These are phyloP conservation scores for Aureobasidium mangrovei DNA, from an alignment of 2,329 filamentous ascomycete genomes.

Conservation along the genomic window DNA sequence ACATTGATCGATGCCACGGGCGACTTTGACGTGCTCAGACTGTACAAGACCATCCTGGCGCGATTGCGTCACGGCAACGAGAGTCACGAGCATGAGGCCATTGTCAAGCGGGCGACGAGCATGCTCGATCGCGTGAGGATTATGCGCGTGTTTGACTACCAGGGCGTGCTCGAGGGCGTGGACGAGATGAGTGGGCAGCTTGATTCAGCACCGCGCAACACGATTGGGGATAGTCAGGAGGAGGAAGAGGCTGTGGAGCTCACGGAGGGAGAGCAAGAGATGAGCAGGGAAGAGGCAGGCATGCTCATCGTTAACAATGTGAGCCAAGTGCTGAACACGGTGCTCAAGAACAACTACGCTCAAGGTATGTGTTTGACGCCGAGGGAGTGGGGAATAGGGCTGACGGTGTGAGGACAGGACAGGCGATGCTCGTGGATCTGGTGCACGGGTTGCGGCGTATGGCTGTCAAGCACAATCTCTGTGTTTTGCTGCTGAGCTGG, in stretches of 20 bases:
- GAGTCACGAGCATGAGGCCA: neutral
- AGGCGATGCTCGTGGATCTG: constrained; percentile 33
- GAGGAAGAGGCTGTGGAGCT: constrained; percentile 26
- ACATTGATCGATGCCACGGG: constrained; percentile 41
- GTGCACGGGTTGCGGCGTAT: constrained; percentile 34
- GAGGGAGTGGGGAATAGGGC: no score
- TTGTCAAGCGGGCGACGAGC: constrained; percentile 17
- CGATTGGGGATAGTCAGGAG: constrained; percentile 28
- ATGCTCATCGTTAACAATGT: constrained; percentile 36
- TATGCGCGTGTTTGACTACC: constrained; percentile 43
- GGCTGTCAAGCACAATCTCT: constrained; percentile 29
- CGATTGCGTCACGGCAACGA: neutral
- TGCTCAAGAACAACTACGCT: constrained; percentile 30
- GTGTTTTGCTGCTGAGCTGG: constrained; percentile 34
- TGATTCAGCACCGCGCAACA: constrained; percentile 13
- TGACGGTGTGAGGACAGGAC: constrained; percentile 21
- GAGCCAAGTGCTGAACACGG: constrained; percentile 29
- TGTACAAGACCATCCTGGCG: constrained; percentile 24
- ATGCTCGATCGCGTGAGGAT: constrained; percentile 39
- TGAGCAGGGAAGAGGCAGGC: neutral
- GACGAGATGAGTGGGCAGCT: constrained; percentile 32
- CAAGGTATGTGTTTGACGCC: constrained; percentile 22
- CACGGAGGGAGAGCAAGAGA: neutral
- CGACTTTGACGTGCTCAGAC: constrained; percentile 35
- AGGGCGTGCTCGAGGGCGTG: constrained; percentile 39